A percentile compares a stretch with the other conserved stretches of the same genome.
phyloP scores from a whole-genome alignment of 2,329 filamentous ascomycete genomes.

The Parasarocladium wereldwijsianum region DNA sequence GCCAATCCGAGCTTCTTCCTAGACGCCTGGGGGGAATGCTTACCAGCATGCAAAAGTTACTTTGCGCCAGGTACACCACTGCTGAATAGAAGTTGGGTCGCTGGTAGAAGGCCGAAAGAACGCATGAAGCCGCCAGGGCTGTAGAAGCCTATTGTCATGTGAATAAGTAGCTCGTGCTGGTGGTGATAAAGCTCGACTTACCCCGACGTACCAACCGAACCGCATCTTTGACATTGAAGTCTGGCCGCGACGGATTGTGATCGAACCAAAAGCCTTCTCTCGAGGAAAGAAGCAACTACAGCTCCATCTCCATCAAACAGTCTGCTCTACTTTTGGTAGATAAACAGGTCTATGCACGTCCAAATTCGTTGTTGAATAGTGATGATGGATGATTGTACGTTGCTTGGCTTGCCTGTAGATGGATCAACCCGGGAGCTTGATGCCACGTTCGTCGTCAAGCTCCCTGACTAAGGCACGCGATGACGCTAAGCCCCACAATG shows the following conservation, averaged over 20 bases:
- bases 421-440: conserved; percentile 4
- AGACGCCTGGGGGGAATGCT: neutral
- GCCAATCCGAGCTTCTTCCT: too few species aligned
- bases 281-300: neutral
- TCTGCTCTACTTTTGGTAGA: neutral
- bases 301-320: conserved; percentile 2
- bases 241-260: too few species aligned
- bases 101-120: conserved; percentile 85
- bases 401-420: neutral
- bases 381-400: neutral
- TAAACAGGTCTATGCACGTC: neutral
- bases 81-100: conserved; percentile 97
- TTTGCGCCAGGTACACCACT: conserved; percentile 91
- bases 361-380: neutral
- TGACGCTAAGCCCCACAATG: neutral
- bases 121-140: conserved; percentile 67
- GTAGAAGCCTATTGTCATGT: conserved; percentile 49
- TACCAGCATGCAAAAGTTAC: conserved; percentile 88
- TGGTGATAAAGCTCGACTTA: conserved; percentile 17
- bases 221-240: conserved; percentile 27
- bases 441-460: conserved; percentile 3
- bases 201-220: conserved; percentile 36
- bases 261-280: neutral
- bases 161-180: too few species aligned
- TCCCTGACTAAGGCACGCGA: conserved; percentile 1